Evolutionary conservation across 345 rosid species (phyloP).

Genomic region (Schrenkiella parvula): DNA sequence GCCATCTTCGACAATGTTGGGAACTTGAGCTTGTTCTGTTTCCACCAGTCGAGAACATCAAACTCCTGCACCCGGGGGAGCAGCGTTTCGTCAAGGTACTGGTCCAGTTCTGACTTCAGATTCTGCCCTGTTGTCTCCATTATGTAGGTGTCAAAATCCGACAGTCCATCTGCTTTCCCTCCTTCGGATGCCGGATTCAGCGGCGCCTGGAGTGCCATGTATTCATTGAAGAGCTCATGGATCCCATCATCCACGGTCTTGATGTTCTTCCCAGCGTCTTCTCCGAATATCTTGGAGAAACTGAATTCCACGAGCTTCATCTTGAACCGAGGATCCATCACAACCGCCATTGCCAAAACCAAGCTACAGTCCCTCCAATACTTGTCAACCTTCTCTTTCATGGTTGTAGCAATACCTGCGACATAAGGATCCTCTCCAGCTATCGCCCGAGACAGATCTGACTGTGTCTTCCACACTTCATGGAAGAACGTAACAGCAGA

Average conservation of each 20-base stretch:
- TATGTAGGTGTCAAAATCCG: slow-evolving; percentile 76
- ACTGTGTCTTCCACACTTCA: slow-evolving; percentile 82
- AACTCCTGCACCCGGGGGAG: slow-evolving; percentile 74
- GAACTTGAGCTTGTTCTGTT: slow-evolving; percentile 71
- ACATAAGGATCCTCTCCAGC: slow-evolving; percentile 58
- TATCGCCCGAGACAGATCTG: slow-evolving; percentile 57
- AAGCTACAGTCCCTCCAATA: slow-evolving; percentile 87
- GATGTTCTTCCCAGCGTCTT: slow-evolving; percentile 56
- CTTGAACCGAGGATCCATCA: slow-evolving; percentile 98
- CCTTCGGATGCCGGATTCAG: slow-evolving; percentile 62
- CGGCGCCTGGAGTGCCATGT: slow-evolving; percentile 65
- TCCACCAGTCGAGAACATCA: slow-evolving; percentile 90
- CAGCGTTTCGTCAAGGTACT: slow-evolving; percentile 78
- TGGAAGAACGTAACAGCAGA: slow-evolving; percentile 65
- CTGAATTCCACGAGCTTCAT: slow-evolving; percentile 96
- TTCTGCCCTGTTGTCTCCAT: slow-evolving; percentile 70
- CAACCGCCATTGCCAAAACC: slow-evolving; percentile 76
- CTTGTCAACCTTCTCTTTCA: slow-evolving; percentile 63
- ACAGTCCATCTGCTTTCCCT: slow-evolving; percentile 58
- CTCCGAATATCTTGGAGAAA: slow-evolving; percentile 77
- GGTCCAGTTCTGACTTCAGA: slow-evolving; percentile 82
- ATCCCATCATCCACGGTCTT: slow-evolving; percentile 78
- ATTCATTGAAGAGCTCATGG: slow-evolving; percentile 78
- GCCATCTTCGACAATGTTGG: slow-evolving; percentile 91
- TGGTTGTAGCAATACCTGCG: slow-evolving; percentile 42